Evolutionary conservation across 495 filamentous ascomycete species (phyloP).

Genomic region (Aspergillus biplanus): DNA sequence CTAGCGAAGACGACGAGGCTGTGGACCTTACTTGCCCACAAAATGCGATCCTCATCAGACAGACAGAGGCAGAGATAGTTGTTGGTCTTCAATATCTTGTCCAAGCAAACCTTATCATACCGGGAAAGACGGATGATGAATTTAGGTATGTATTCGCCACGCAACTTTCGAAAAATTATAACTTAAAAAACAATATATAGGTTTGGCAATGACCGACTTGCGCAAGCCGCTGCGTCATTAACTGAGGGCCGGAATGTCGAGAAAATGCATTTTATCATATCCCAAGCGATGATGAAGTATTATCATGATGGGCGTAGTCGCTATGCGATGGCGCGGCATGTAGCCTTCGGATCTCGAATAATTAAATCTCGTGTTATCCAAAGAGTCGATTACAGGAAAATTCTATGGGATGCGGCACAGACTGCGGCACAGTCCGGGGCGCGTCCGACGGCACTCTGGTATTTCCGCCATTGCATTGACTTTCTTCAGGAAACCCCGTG

Average conservation of each 20-base stretch:
- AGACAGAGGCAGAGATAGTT: constrained; percentile 59
- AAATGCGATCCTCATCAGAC: constrained; percentile 37
- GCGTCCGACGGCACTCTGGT: constrained; percentile 74
- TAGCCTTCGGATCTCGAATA: constrained; percentile 71
- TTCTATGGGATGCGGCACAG: constrained; percentile 76
- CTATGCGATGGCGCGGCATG: constrained; percentile 75
- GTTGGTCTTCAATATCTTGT: constrained; percentile 78
- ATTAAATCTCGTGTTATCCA: constrained; percentile 65
- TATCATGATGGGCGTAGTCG: constrained; percentile 59
- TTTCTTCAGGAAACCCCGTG: constrained; percentile 80
- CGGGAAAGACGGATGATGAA: constrained; percentile 76
- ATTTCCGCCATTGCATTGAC: constrained; percentile 73
- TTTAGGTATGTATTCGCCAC: constrained; percentile 48
- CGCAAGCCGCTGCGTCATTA: constrained; percentile 71
- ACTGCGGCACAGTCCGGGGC: constrained; percentile 79
- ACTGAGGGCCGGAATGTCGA: constrained; percentile 66
- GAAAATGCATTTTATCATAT: constrained; percentile 88
- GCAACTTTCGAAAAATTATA: background rate
- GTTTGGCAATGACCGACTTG: constrained; percentile 83
- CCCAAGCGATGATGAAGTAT: constrained; percentile 75
- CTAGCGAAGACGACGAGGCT: constrained; percentile 38
- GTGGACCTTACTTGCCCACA: constrained; percentile 39
- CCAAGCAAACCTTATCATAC: constrained; percentile 73
- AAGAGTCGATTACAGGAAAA: constrained; percentile 67
- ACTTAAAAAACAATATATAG: constrained; percentile 35